Base-by-base conservation (phyloP, 805 yeast genomes). In the Komagataella ulmi region DNA sequence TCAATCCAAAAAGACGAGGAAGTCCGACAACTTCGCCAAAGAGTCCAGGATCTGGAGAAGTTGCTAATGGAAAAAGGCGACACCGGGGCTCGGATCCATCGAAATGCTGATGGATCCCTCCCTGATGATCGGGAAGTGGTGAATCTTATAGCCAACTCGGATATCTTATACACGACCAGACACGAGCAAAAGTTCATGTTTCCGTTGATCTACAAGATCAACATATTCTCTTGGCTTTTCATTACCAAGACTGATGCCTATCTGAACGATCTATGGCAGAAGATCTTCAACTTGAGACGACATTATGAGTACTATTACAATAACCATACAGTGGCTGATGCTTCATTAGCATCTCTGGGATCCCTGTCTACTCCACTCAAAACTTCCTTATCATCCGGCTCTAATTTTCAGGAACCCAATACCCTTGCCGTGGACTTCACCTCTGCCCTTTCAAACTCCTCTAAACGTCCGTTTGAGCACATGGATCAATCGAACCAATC, bases 221-320 rank as follows among this genome's bases (percentile, higher is more conserved):
- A 80, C 53, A 75, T 79, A 1, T 72, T 80, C 3, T 79, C 80
- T 21, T 78, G 82, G 81, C 62, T 78, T 57, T 80, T 80, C 24
- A 71, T 78, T 18, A 77, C 77, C 69, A 73, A 78, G 59, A 80
- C 80, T 57, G 83, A 78, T 56, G 76, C 80, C 4, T 77, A 76
- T 57, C 60, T 78, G 48, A 72, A 79, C 53, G 73, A 77, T 47
- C 58, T 78, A 21, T 78, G 83, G 83, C 55, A 65, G 52, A 67
- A 67, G 53, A 67, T 68, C 17, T 53, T 66, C 40, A 64, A 64
- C 50, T 56, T 68, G 19, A 57, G 71, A 48, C 65, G 64, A 49
- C 70, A 66, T 51, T 68, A 67, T 51, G 72, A 68, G 50, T 65
- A 61, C 50, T 65, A 64, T 44, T 65, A 66, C 51, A 59, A 65